phyloP scores from a whole-genome alignment of 192 early-diverging fungal species.

The Cetraspora pellucida region DNA sequence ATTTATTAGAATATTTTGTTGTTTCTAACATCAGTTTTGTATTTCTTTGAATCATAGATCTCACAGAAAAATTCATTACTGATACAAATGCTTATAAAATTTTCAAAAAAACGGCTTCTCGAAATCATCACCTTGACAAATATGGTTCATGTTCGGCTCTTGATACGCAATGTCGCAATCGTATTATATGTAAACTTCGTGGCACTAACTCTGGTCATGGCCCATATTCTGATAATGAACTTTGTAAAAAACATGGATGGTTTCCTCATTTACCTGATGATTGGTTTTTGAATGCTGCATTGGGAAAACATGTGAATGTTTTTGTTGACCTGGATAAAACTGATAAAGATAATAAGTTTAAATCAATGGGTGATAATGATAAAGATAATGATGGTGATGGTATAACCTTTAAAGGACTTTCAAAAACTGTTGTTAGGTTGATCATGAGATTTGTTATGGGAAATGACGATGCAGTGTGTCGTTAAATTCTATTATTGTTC shows the following conservation, averaged over 20 bases:
- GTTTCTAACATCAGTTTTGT: neutral
- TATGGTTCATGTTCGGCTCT: neutral
- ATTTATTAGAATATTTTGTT: neutral
- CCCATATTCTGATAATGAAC: neutral
- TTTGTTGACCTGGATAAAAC: constrained; percentile 6
- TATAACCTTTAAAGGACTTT: neutral
- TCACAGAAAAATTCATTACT: neutral
- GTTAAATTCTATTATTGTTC: neutral
- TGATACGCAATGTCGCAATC: constrained; percentile 1
- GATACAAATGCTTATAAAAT: neutral
- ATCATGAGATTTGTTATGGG: constrained; percentile 4
- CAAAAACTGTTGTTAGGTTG: constrained; percentile 1
- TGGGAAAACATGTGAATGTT: neutral
- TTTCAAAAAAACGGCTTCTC: constrained; percentile 6
- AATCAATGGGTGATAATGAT: neutral
- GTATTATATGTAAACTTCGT: constrained; percentile 20
- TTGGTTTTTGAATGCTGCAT: neutral
- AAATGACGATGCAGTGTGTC: constrained; percentile 5
- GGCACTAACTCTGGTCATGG: constrained; percentile 1
- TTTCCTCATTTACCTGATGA: constrained; percentile 8
- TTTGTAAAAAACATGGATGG: constrained; percentile 11
- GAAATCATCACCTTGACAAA: neutral
- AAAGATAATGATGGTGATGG: neutral
- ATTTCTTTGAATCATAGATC: neutral
- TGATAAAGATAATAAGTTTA: neutral